phyloP scores from a whole-genome alignment of 495 filamentous ascomycete genomes.

The Trichoderma erinaceum region DNA sequence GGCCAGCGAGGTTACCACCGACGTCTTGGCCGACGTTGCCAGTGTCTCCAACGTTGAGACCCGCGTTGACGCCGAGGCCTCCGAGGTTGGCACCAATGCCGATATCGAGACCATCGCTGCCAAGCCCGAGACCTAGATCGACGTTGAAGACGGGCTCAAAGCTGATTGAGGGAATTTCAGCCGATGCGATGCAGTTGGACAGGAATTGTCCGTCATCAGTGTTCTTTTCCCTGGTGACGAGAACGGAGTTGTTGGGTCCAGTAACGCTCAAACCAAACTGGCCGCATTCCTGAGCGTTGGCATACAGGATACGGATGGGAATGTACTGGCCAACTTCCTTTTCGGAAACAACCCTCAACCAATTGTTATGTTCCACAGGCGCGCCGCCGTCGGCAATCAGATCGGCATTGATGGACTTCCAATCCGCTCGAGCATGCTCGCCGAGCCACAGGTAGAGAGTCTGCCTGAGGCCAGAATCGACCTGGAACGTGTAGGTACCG shows the following conservation, averaged over 20 bases:
- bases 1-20: background rate
- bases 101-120: background rate
- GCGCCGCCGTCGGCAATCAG: background rate
- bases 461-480: background rate
- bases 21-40: background rate
- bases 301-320: constrained; percentile 12
- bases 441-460: background rate
- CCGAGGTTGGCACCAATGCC: background rate
- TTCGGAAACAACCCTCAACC: background rate
- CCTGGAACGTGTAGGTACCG: background rate
- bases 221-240: background rate
- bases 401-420: background rate
- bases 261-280: background rate
- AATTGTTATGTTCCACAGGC: background rate
- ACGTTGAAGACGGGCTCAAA: background rate
- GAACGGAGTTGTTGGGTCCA: background rate
- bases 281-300: constrained; percentile 13
- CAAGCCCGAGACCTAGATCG: background rate
- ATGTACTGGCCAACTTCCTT: background rate
- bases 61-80: too few species aligned
- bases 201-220: background rate
- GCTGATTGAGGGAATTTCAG: background rate
- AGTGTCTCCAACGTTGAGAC: too few species aligned
- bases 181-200: background rate
- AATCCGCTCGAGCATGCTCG: background rate